These are phyloP conservation scores for Acanthamoeba polyphaga DNA, from an alignment of 208 protist species.

Conservation along the genomic window DNA sequence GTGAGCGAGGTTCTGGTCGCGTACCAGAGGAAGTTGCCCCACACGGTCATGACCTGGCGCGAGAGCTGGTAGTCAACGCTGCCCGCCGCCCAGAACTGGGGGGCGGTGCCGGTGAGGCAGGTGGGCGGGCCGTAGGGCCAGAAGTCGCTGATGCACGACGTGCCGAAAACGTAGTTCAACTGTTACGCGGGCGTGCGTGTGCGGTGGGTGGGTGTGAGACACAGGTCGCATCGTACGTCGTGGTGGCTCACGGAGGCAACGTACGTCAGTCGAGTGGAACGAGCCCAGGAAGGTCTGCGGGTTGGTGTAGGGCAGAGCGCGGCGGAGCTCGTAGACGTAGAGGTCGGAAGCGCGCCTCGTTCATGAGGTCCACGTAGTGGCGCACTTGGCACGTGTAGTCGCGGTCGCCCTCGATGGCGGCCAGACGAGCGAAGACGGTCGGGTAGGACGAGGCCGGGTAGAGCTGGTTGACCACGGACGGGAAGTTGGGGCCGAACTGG, in stretches of 20 bases:
- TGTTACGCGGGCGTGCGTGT: neutral
- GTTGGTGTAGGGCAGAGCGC: neutral
- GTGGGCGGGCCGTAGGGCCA: constrained; percentile 50
- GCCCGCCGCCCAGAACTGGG: neutral
- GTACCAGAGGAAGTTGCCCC: constrained; percentile 57
- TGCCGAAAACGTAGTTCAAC: constrained; percentile 56
- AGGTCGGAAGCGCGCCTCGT: neutral
- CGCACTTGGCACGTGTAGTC: constrained; percentile 54
- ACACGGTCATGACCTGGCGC: neutral
- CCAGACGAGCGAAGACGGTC: neutral
- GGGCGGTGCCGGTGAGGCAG: constrained; percentile 8
- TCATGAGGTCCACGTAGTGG: constrained; percentile 27
- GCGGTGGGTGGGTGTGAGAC: neutral
- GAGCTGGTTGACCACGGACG: neutral
- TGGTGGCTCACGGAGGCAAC: neutral
- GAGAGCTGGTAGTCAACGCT: neutral
- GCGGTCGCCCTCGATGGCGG: constrained; percentile 19
- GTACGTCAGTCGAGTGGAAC: constrained; percentile 49
- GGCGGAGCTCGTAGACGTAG: constrained; percentile 28
- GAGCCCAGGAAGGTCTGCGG: constrained; percentile 43
- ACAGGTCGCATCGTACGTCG: neutral
- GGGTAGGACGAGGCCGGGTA: constrained; percentile 38
- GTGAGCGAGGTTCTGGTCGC: neutral
- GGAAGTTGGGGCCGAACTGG: neutral
- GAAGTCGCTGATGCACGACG: constrained; percentile 58